Base-by-base conservation (phyloP, 2,329 filamentous ascomycete genomes). In the Sporothrix luriei region DNA sequence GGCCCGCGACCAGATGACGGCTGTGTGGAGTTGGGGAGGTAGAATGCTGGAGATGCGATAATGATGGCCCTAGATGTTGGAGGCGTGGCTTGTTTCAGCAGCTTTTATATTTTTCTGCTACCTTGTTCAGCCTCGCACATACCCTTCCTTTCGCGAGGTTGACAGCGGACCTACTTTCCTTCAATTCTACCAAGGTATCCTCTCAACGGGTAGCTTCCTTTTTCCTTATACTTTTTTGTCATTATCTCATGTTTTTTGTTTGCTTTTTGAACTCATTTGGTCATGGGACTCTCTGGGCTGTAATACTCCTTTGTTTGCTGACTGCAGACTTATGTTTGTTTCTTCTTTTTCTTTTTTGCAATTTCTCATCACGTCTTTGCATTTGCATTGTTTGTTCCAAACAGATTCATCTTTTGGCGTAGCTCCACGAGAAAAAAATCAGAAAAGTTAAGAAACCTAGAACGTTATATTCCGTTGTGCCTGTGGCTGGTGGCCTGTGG, bases 281-380 rank as follows among this genome's bases (percentile, higher is more conserved):
- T 43, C 54, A 48, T 13, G 33, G 48, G 62, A 52, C 52, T 52
- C 48, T 46, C 48, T 67, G 51, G 49, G 48, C 46, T 52, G 11
- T 66, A 49, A 48, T 66, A 52, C 40, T 64, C 40, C 24, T 33
- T 65, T 65, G 33, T 59, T 54, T 61, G 49, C 38, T 43, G 5
- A 21, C 26, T 51, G 26, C 26, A 40, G 16, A 55, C 29, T 26
- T 21, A 51, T 21, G 49, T 46, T 21, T 10, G 24, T 33, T 48
- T 29, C 14, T 16, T 49, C n/a, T n/a, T 19, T 52, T 19, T 49
- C 10, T 9, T 48, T 14, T 16, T 57, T 52, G 6, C n/a, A 5
- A 26, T n/a, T 49, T n/a, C 6, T 49, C 48, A 49, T 49, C 16
- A 46, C 40, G 2, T 46, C 40, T 61, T 43, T 66, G 46, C 46